Conservation (phyloP, 805 yeast species). For the Pichia cephalocereana region DNA sequence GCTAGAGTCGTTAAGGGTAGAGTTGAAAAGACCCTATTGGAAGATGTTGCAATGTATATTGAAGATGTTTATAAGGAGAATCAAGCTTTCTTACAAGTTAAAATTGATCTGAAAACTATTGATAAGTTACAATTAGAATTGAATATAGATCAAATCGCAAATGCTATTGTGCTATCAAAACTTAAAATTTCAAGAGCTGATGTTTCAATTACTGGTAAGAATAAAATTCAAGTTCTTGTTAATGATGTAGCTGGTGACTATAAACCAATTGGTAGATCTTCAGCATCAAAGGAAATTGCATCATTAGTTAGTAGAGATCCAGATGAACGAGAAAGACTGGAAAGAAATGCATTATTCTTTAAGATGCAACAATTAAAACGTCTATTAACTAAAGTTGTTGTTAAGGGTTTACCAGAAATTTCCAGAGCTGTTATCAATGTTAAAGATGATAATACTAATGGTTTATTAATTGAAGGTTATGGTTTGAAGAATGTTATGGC, state of each 20-base stretch:
- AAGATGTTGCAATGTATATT: conserved; percentile 80
- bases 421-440: conserved; percentile 95
- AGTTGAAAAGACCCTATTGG: conserved; percentile 80
- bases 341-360: conserved; percentile 56
- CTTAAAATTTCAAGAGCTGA: conserved; percentile 71
- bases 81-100: conserved; percentile 69
- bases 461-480: conserved; percentile 93
- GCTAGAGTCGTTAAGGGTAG: conserved; percentile 98
- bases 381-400: conserved; percentile 76
- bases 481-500: conserved; percentile 95
- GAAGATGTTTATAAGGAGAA: conserved; percentile 88
- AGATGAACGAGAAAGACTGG: conserved; percentile 28
- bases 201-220: conserved; percentile 56
- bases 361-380: conserved; percentile 86
- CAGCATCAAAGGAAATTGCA: conserved; percentile 25
- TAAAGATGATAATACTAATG: conserved; percentile 76
- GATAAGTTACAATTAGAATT: conserved; percentile 86
- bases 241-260: conserved; percentile 32
- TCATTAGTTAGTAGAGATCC: conserved; percentile 25
- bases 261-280: conserved; percentile 34
- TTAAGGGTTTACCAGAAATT: conserved; percentile 86
- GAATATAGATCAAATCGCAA: conserved; percentile 75
- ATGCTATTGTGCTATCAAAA: conserved; percentile 75
- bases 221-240: conserved; percentile 58
- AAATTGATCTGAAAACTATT: conserved; percentile 74